Base-by-base conservation (phyloP, 345 rosid genomes). In the Citrus mangshanensis region DNA sequence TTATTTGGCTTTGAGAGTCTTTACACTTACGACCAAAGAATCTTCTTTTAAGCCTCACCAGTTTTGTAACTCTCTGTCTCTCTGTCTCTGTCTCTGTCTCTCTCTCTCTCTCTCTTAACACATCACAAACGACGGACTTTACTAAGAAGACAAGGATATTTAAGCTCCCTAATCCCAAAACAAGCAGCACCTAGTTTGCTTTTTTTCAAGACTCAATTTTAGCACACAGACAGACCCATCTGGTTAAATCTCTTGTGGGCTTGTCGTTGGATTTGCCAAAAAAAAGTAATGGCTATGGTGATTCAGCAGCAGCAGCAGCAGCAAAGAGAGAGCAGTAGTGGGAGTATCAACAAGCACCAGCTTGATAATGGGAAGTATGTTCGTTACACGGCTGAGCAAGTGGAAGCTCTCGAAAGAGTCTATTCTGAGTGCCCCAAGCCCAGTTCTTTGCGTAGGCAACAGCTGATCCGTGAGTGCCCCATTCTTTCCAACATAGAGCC, bases 341-440 rank as follows among this genome's bases (percentile, higher is more conserved):
- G 94, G n/a, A 91, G 98, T 86, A 91, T 91, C 22, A 87, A 78
- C 86, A 93, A 90, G 75, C 98, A 91, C 78, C 78, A 87, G 37
- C 83, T 91, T 40, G 98, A 93, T 81, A 75, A 82, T 56, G 98
- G 99, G 1, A 97, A 97, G 85, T 97, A 97, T 78, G 99, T 94
- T 24, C 86, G 99, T 77, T 97, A 97, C 89, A 97, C 98, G 34
- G 86, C 98, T 49, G 99, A 97, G 89, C 99, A 97, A 84, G 98
- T 97, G 27, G 99, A 97, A 79, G 99, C 99, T 7, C 92, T 97
- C 24, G 99, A 97, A 85, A 89, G 99, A 82, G 98, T 94, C 56
- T 97, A 97, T 70, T 59, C 93, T 14, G 99, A 97, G 88, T 97
- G 99, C 85, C 99, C 99, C 19, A 97, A 97, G 81, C 99, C 99